These are phyloP conservation scores for Neurospora sp. DNA, from an alignment of 495 filamentous ascomycete genomes.

Conservation along the genomic window DNA sequence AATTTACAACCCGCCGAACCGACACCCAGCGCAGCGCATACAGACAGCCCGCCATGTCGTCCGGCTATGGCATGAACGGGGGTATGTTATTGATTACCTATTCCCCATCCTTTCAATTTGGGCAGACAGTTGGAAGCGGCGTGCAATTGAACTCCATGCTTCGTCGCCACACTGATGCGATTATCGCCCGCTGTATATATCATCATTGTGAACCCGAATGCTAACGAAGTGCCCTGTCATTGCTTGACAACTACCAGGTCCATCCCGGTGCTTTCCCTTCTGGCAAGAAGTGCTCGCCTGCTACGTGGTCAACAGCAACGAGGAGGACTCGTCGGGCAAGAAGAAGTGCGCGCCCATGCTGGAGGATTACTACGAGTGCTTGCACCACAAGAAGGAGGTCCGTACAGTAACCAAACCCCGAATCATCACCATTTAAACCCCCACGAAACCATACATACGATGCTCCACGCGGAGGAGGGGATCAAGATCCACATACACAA, in stretches of 20 bases:
- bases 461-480: not conserved
- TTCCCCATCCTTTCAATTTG: not conserved
- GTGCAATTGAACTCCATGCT: not conserved
- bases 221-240: not conserved
- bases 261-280: constrained; percentile 92
- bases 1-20: not conserved
- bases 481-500: not conserved
- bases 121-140: not conserved
- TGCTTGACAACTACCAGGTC: constrained; percentile 42
- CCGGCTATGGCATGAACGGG: constrained; percentile 70
- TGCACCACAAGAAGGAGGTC: constrained; percentile 98
- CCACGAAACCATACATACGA: constrained; percentile 4
- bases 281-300: constrained; percentile 92
- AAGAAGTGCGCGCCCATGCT: constrained; percentile 82
- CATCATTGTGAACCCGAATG: not conserved
- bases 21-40: not conserved
- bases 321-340: constrained; percentile 67
- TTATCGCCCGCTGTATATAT: not conserved
- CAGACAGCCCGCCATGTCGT: constrained; percentile 54
- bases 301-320: constrained; percentile 73
- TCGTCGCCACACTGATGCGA: not conserved
- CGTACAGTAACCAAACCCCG: constrained; percentile 5
- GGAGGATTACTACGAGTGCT: constrained; percentile 97
- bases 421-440: not conserved
- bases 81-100: constrained; percentile 40